phyloP scores from a whole-genome alignment of 306 rosid genomes.

The Comarum palustre region DNA sequence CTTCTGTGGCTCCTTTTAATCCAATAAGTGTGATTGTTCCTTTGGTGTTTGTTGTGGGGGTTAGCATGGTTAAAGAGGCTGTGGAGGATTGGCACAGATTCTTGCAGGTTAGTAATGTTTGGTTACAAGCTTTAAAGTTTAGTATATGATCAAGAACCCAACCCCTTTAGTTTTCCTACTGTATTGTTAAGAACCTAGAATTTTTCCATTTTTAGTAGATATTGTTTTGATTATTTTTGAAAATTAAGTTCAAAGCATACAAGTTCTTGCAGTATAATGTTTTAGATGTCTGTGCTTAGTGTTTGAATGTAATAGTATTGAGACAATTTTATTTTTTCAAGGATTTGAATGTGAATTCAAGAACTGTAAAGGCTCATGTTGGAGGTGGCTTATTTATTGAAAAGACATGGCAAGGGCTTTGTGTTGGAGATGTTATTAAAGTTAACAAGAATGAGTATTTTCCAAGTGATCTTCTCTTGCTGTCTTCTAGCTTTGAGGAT shows the following conservation, averaged over 20 bases:
- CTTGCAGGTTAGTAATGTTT: slow-evolving; percentile 26
- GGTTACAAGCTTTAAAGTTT: background rate
- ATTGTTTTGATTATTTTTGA: background rate
- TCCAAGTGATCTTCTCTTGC: slow-evolving; percentile 36
- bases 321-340: background rate
- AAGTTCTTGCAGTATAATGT: background rate
- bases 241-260: background rate
- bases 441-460: slow-evolving; percentile 31
- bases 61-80: slow-evolving; percentile 32
- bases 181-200: background rate
- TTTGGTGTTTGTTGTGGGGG: slow-evolving; percentile 34
- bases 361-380: slow-evolving; percentile 13
- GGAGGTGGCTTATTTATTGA: slow-evolving; percentile 13
- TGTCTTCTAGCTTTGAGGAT: slow-evolving; percentile 31
- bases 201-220: background rate
- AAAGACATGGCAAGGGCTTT: slow-evolving; percentile 24
- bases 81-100: slow-evolving; percentile 37
- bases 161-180: background rate
- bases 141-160: slow-evolving; percentile 13
- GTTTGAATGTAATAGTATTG: background rate
- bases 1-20: slow-evolving; percentile 13
- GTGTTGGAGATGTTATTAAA: slow-evolving; percentile 28
- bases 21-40: slow-evolving; percentile 23
- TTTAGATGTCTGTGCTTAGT: background rate
- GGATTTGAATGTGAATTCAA: slow-evolving; percentile 33